These are phyloP conservation scores for Daphne laureola DNA, from an alignment of 441 rosid species.

Conservation along the genomic window DNA sequence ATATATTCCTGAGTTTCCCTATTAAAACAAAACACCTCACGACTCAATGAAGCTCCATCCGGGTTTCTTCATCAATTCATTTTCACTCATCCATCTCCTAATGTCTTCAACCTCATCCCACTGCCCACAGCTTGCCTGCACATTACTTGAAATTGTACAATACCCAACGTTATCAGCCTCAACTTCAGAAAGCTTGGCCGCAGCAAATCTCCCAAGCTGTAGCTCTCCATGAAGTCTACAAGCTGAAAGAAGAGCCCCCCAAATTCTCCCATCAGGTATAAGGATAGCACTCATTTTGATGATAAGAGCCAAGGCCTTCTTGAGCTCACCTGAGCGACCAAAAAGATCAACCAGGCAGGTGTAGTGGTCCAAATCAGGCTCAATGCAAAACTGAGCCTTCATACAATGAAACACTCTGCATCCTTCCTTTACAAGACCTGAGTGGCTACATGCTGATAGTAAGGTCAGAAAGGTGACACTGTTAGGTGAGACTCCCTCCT, in stretches of 20 bases:
- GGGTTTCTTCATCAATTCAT: slow-evolving; percentile 16
- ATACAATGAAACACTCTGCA: slow-evolving; percentile 12
- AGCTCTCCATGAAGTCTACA: slow-evolving; percentile 12
- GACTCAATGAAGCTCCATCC: slow-evolving; percentile 22
- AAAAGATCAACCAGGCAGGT: slow-evolving; percentile 20
- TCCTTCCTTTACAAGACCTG: slow-evolving; percentile 23
- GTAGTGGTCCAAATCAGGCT: slow-evolving; percentile 22
- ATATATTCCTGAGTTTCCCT: no score
- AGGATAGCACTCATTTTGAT: slow-evolving; percentile 14
- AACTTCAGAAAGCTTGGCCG: slow-evolving; percentile 11
- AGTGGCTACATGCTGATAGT: slow-evolving; percentile 25
- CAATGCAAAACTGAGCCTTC: slow-evolving; percentile 17
- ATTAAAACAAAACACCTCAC: no score
- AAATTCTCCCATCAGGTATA: slow-evolving; percentile 18
- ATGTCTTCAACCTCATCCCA: slow-evolving; percentile 21
- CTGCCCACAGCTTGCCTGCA: slow-evolving; percentile 14
- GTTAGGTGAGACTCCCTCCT: slow-evolving; percentile 16
- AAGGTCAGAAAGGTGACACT: slow-evolving; percentile 20
- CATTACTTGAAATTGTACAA: slow-evolving; percentile 17
- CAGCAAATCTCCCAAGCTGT: slow-evolving; percentile 19
- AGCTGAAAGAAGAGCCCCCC: slow-evolving; percentile 24
- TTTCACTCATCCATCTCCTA: slow-evolving; percentile 17
- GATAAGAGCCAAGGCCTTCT: slow-evolving; percentile 16
- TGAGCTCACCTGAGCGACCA: slow-evolving; percentile 21
- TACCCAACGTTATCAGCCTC: slow-evolving; percentile 21